Evolutionary conservation across 441 rosid genomes (phyloP), one percentile per base, ranked within the genome.

Genomic region (Hura crepitans): DNA sequence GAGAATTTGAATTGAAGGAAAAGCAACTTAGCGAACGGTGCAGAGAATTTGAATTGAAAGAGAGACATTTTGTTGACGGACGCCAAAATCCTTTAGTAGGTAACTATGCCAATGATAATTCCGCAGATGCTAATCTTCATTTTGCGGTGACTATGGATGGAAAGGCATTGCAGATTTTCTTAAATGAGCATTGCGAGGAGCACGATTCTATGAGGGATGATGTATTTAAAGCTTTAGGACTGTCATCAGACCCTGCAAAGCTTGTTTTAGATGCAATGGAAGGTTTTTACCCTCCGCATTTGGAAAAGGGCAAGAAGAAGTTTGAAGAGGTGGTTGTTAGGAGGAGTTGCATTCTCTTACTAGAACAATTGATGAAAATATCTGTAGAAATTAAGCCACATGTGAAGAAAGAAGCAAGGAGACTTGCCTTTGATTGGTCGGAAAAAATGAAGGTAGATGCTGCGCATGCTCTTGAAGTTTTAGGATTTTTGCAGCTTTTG

Each of bases 401-500:
- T 31, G 77, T 64, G 43, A 63, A 37, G 27, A 18, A 39, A 13
- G 77, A 69, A 72, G 80, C 80, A 39, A 72, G 50, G 51, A 31
- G 4, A 15, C 74, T 77, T 59, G 83, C 84, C 30, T 46, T 31
- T 49, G 72, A 49, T 73, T 85, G 87, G 87, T 80, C 68, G 58
- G 37, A 50, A 20, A 75, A 72, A 57, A 23, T 85, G 75, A 72
- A 54, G 69, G 37, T 4, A 49, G 77, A 68, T 49, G 67, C 77
- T 3, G 69, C 63, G 55, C 77, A 79, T 57, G 72, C 65, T 46
- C 33, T 60, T 45, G 84, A 79, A 62, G 74, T 83, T 42, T 74
- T 79, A 65, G 69, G 73, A 42, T 81, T 81, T 79, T 73, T 85
- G 75, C 76, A 47, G 76, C 76, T 85, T 63, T 31, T 85, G 73